These are phyloP conservation scores for Pseudocercospora cruenta DNA, from an alignment of 2,329 filamentous ascomycete genomes.

Conservation along the genomic window DNA sequence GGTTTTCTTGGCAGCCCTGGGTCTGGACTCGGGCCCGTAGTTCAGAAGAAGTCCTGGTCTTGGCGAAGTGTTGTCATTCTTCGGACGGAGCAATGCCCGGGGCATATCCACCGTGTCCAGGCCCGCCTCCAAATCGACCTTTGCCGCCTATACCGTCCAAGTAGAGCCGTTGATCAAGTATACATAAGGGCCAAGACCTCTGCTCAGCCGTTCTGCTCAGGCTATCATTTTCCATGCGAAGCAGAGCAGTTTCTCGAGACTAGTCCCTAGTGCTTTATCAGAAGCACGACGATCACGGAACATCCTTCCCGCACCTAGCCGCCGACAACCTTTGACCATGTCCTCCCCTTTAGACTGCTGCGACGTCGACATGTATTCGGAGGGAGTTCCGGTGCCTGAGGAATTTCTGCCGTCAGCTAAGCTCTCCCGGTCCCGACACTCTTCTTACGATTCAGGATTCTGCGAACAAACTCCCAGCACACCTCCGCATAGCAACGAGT, in stretches of 20 bases:
- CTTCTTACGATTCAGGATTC: neutral
- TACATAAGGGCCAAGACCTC: slow-evolving; percentile 1
- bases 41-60: neutral
- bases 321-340: neutral
- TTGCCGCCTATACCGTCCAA: slow-evolving; percentile 20
- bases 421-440: neutral
- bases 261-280: neutral
- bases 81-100: slow-evolving; percentile 15
- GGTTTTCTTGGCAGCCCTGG: neutral
- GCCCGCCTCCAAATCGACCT: slow-evolving; percentile 24
- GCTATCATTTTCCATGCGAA: neutral
- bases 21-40: slow-evolving; percentile 1
- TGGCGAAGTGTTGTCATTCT: neutral
- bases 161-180: slow-evolving; percentile 3
- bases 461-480: neutral
- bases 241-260: neutral
- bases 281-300: neutral
- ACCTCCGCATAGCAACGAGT: neutral
- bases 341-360: neutral
- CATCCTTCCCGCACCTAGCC: neutral
- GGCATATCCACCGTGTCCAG: slow-evolving; percentile 23
- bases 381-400: slow-evolving; percentile 1
- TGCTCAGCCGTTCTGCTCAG: neutral
- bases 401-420: neutral
- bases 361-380: neutral